Base-by-base conservation (phyloP, 2,329 filamentous ascomycete species). In the Metarhizium rileyi region DNA sequence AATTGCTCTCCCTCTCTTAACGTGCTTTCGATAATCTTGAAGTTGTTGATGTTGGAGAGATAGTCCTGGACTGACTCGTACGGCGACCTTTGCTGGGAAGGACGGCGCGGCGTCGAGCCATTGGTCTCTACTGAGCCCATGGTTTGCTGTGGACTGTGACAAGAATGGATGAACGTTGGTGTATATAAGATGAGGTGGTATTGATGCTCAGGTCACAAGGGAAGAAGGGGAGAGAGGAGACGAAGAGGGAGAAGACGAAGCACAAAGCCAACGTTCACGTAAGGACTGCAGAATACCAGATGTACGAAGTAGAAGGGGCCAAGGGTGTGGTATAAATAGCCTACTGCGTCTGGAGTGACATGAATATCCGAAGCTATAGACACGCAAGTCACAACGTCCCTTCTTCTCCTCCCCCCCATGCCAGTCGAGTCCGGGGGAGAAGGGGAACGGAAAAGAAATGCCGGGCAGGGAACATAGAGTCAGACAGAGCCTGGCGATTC, bases 1-100 rank as follows among this genome's bases (percentile, higher is more conserved):
- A 82, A 82, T 60, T 95, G 89, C 72, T 95, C 90, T 65, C 90
- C 87, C 72, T 91, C 87, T 50, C 44, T 36, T 10, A 47, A 47
- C n/a, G 44, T 50, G 44, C 55, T 57, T 73, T 89, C 86, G 57
- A 90, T 89, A 26, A 57, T 57, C 48, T 57, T 50, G 30, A 56
- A 57, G 3, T 49, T 52, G 49, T 36, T 30, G 25, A 52, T 50
- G 25, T 57, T 57, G 20, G 53, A 54, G n/a, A 53, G 42, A 36
- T 51, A 47, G 41, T 54, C 54, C 22, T 47, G 49, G 14, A 54
- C 52, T 25, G 52, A 49, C 46, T 54, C 50, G 18, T 54, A 56
- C 9, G 52, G 50, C 14, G 47, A 43, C 12, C 36, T 40, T 18
- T 23, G 36, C 12, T n/a, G 36, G 22, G 12, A n/a, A 23, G 36